Percentiles rank a stretch among this genome's conserved stretches.
Conservation (phyloP, 2,329 filamentous ascomycete species). For the Elsinoe arachidis region DNA sequence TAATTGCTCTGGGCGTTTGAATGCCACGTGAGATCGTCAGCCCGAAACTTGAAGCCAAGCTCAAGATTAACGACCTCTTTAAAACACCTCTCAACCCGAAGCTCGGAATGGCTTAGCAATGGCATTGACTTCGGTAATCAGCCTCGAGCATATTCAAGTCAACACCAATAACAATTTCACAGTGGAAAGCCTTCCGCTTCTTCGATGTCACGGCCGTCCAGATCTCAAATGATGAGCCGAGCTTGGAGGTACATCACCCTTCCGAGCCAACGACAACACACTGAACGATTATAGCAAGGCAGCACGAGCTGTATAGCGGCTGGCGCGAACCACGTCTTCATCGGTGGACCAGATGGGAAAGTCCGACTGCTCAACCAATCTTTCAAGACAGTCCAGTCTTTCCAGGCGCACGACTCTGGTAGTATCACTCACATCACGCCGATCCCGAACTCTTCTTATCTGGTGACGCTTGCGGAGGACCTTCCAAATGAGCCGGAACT, state of each 20-base stretch:
- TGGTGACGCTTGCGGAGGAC: conserved; percentile 84
- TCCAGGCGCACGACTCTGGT: conserved; percentile 73
- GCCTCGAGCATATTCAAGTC: background rate
- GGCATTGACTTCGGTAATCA: conserved; percentile 34
- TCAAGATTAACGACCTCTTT: background rate
- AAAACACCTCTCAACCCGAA: background rate
- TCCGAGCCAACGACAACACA: conserved; percentile 1
- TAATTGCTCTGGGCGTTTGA: background rate
- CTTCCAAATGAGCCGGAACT: conserved; percentile 77
- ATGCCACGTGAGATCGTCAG: background rate
- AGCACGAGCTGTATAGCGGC: conserved; percentile 78
- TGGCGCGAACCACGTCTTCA: conserved; percentile 80
- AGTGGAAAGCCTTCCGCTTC: conserved; percentile 99
- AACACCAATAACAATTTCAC: conserved; percentile 14
- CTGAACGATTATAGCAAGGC: conserved; percentile 32
- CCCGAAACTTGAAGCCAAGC: conserved; percentile 2
- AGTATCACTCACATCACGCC: conserved; percentile 88
- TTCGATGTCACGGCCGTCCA: conserved; percentile 87
- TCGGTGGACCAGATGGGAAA: conserved; percentile 75
- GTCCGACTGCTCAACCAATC: conserved; percentile 79
- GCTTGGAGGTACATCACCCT: conserved; percentile 70
- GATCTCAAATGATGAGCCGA: conserved; percentile 65
- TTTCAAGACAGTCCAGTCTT: conserved; percentile 80
- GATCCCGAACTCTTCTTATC: conserved; percentile 73
- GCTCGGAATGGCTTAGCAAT: conserved; percentile 20